Evolutionary conservation across 2,329 filamentous ascomycete species (phyloP).

Genomic region (Trichoderma sp.): DNA sequence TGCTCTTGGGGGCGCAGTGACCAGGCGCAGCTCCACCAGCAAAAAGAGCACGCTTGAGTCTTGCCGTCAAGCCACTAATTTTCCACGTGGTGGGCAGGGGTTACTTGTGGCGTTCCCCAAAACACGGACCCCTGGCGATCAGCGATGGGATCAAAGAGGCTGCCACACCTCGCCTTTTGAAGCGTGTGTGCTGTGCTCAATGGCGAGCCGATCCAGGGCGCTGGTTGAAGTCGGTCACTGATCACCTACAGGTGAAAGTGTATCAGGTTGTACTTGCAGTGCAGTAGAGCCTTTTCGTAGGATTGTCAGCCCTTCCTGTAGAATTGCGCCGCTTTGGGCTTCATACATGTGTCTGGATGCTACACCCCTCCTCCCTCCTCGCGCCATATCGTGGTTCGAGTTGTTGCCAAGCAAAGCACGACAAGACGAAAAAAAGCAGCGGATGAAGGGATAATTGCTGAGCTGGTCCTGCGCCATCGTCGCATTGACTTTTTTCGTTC

Average conservation of each 20-base stretch:
- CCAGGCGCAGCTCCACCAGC: conserved; percentile 9
- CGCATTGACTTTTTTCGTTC: neutral
- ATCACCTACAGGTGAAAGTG: neutral
- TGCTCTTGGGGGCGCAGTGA: neutral
- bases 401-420: neutral
- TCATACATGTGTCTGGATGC: neutral
- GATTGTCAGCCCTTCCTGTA: neutral
- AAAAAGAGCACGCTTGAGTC: neutral
- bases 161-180: conserved; percentile 12
- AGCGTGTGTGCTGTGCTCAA: neutral
- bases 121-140: conserved; percentile 22
- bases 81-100: conserved; percentile 23
- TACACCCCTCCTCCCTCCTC: neutral
- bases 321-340: neutral
- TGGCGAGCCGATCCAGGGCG: conserved; percentile 5
- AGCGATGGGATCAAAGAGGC: conserved; percentile 5
- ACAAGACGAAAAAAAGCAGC: neutral
- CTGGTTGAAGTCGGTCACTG: neutral
- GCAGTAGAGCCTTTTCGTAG: neutral
- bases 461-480: neutral
- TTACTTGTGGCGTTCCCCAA: conserved; percentile 4
- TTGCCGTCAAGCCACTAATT: conserved; percentile 12
- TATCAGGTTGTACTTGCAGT: neutral
- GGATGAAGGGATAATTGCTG: neutral
- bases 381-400: neutral